phyloP scores from a whole-genome alignment of 78 protist species.

The Speleostelium caveatum region DNA sequence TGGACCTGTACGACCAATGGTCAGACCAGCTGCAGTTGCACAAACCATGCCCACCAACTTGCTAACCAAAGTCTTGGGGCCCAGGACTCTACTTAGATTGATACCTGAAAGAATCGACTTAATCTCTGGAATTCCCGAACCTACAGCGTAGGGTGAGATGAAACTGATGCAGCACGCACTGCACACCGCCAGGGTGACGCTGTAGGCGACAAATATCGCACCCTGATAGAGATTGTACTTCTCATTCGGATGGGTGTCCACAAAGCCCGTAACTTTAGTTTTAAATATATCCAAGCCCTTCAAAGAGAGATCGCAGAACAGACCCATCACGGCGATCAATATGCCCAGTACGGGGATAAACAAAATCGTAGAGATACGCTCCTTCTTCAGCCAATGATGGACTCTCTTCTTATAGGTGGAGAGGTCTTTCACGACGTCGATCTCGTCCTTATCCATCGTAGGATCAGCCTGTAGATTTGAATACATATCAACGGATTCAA shows the following conservation, averaged over 20 bases:
- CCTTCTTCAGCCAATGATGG: constrained; percentile 62
- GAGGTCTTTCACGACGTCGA: constrained; percentile 31
- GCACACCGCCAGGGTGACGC: constrained; percentile 15
- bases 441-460: constrained; percentile 57
- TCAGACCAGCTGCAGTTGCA: constrained; percentile 86
- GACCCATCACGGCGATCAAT: constrained; percentile 35
- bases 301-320: constrained; percentile 27
- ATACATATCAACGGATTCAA: constrained; percentile 82
- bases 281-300: constrained; percentile 14
- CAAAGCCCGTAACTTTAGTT: neutral
- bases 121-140: constrained; percentile 94
- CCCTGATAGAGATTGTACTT: constrained; percentile 9
- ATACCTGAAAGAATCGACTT: constrained; percentile 89
- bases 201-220: constrained; percentile 33
- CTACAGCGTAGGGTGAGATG: constrained; percentile 78
- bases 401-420: constrained; percentile 31
- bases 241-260: neutral
- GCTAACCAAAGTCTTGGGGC: constrained; percentile 62
- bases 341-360: constrained; percentile 60
- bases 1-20: constrained; percentile 96
- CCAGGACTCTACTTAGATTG: constrained; percentile 52
- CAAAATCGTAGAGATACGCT: constrained; percentile 57
- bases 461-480: constrained; percentile 71
- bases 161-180: constrained; percentile 44
- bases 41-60: constrained; percentile 77